These are phyloP conservation scores for Sporothrix euskadiensis DNA, from an alignment of 2,329 filamentous ascomycete genomes.

Conservation along the genomic window DNA sequence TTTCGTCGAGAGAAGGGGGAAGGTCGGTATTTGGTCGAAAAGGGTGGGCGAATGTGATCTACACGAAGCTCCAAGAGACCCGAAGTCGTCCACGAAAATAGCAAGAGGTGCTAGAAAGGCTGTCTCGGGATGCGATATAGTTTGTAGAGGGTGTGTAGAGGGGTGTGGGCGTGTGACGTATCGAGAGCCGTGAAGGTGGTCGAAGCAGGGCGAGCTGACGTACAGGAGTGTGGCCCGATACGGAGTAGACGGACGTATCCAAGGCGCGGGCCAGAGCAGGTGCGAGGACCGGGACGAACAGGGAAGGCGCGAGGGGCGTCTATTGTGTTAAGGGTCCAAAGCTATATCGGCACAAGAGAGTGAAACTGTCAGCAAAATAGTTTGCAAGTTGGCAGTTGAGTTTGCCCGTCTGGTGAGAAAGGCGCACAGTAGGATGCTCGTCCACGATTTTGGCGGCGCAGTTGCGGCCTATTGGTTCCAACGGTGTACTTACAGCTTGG, in stretches of 20 bases:
- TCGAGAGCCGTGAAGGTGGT: neutral
- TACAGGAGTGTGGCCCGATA: constrained; percentile 8
- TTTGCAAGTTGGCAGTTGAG: neutral
- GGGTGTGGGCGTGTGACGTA: constrained; percentile 19
- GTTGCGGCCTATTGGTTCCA: neutral
- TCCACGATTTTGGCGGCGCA: neutral
- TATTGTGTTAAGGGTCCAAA: constrained; percentile 1
- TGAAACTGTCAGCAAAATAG: neutral
- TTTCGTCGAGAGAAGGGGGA: neutral
- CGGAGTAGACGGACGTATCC: constrained; percentile 6
- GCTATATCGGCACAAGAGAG: neutral
- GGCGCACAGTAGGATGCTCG: neutral
- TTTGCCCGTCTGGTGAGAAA: neutral
- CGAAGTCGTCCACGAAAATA: neutral
- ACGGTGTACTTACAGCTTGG: neutral
- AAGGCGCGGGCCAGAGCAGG: constrained; percentile 14
- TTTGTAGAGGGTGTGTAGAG: constrained; percentile 1
- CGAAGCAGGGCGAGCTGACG: neutral
- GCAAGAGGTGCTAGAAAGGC: neutral
- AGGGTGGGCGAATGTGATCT: constrained; percentile 3
- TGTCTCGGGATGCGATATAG: constrained; percentile 8
- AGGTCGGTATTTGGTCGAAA: neutral
- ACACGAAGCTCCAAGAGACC: neutral
- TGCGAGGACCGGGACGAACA: constrained; percentile 12
- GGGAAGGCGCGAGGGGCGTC: constrained; percentile 11